phyloP scores from a whole-genome alignment of 805 yeast genomes.

The Alloascoidea africana region DNA sequence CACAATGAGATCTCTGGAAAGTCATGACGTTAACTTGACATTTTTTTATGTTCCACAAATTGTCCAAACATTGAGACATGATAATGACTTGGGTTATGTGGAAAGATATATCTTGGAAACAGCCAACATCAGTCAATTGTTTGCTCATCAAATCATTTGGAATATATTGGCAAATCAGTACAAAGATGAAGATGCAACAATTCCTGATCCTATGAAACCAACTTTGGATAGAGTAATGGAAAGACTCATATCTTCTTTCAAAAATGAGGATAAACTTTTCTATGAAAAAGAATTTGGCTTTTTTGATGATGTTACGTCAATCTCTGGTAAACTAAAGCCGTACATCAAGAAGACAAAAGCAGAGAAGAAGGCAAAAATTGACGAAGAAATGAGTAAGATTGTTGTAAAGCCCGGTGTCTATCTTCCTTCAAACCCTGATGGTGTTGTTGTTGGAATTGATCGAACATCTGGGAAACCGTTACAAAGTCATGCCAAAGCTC shows the following conservation, averaged over 20 bases:
- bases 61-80: conserved; percentile 83
- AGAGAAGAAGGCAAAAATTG: conserved; percentile 91
- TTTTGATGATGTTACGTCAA: conserved; percentile 81
- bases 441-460: conserved; percentile 81
- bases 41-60: conserved; percentile 97
- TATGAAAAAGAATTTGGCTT: conserved; percentile 78
- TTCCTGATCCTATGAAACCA: conserved; percentile 77
- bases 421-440: conserved; percentile 93
- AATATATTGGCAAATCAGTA: conserved; percentile 89
- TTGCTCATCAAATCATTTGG: conserved; percentile 98
- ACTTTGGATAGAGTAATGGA: conserved; percentile 57
- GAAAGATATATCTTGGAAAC: conserved; percentile 83
- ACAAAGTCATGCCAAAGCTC: conserved; percentile 98
- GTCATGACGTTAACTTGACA: conserved; percentile 73
- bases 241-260: conserved; percentile 47
- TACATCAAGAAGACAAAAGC: conserved; percentile 89
- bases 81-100: conserved; percentile 69
- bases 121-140: conserved; percentile 76
- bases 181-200: conserved; percentile 73
- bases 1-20: conserved; percentile 78
- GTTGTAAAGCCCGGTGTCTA: conserved; percentile 71
- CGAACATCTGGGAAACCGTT: conserved; percentile 86
- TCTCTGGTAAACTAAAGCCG: conserved; percentile 91
- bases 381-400: conserved; percentile 82
- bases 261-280: conserved; percentile 42